Conservation (phyloP, 345 rosid genomes). For the Acer saccharum region DNA sequence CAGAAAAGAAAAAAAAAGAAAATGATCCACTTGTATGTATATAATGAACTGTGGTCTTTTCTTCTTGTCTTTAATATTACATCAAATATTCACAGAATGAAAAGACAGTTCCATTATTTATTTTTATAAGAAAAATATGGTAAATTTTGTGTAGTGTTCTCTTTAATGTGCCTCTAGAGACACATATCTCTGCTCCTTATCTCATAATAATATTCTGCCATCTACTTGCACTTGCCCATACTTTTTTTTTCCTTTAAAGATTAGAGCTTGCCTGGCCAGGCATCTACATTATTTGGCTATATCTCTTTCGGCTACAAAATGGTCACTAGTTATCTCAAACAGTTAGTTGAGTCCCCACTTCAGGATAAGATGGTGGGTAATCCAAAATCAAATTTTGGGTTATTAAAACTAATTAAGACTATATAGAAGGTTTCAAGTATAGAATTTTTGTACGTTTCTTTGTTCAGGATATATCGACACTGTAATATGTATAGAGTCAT, state of each 20-base stretch:
- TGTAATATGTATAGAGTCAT: too few species aligned
- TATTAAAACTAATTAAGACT: too few species aligned
- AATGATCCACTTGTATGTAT: neutral
- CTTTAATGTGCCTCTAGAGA: neutral
- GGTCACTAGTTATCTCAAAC: neutral
- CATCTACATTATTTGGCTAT: neutral
- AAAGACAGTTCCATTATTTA: neutral
- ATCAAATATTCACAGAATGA: neutral
- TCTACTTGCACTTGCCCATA: neutral
- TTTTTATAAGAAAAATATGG: too few species aligned
- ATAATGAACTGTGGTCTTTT: neutral
- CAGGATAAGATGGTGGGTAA: neutral
- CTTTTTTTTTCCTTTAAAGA: neutral
- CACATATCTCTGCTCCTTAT: neutral
- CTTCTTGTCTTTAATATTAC: neutral
- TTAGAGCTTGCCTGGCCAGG: neutral
- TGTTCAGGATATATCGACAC: too few species aligned
- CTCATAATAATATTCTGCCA: neutral
- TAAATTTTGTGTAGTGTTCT: neutral
- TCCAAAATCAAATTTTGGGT: too few species aligned
- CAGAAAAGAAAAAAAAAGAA: neutral
- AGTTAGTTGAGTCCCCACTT: constrained; percentile 11
- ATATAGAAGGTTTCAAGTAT: too few species aligned
- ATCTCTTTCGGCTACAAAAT: neutral
- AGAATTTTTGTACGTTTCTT: too few species aligned